Evolutionary conservation across 2,329 filamentous ascomycete species (phyloP), one percentile per base, ranked within the genome.

Genomic region (Colletotrichum sp.): DNA sequence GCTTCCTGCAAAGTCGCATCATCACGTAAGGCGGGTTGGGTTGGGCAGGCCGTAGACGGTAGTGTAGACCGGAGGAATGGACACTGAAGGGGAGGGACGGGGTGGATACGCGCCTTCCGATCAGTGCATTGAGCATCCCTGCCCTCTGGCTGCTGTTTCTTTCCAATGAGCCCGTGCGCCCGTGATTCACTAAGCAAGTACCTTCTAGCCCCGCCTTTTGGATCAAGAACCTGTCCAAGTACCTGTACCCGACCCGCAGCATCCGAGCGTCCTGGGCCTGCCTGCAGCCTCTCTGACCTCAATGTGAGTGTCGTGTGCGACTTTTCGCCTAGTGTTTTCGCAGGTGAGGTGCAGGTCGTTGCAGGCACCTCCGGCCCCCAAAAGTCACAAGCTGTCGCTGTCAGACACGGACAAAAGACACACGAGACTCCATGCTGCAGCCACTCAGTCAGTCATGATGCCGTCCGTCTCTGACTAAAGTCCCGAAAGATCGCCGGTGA

Each of bases 201-300:
- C 30, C 30, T 65, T n/a, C 63, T 49, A 26, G 12, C 63, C 44
- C 69, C 69, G 63, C 63, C 49, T 28, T 36, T 64, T 57, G 21
- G 57, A 12, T 6, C 6, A 73, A 64, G 73, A 69, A 69, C 65
- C 49, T 24, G 57, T 13, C 4, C 8, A 73, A 64, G 73, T 74
- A 69, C 70, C 70, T 69, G 59, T 76, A 76, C 65, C 65, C 70
- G 59, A 76, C 63, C 74, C 64, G 74, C 59, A 76, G 57, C 64
- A 69, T 74, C 74, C 70, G 74, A 74, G 74, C 74, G 65, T 66
- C 60, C 13, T 10, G n/a, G 16, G 15, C 36, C 36, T 39, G 3
- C 34, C 26, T 26, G 26, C 26, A 26, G 26, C 26, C 24, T 52
- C 44, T 15, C 65, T 60, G 59, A 36, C 26, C 59, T 62, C 59